These are phyloP conservation scores for Butyriboletus regius DNA, from an alignment of 1,284 basidiomycete genomes.

Conservation along the genomic window DNA sequence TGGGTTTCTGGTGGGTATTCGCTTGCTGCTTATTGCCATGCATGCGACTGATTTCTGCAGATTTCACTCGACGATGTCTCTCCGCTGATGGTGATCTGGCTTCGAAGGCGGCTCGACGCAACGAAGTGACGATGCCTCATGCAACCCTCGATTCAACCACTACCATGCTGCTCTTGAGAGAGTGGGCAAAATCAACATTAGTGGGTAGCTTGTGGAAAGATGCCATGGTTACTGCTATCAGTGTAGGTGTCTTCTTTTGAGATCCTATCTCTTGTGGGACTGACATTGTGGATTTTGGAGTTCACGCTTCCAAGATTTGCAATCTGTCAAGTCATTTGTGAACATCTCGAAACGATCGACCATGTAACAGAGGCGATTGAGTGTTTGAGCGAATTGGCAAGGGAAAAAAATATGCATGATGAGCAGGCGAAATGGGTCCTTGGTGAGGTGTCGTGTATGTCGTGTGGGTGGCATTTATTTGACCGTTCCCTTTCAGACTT, in stretches of 20 bases:
- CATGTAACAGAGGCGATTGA: neutral
- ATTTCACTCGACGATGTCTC: neutral
- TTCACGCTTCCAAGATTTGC: neutral
- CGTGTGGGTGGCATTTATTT: fast-evolving
- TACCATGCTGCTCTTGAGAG: neutral
- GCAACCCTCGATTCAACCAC: neutral
- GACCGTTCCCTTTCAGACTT: neutral
- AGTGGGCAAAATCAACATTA: neutral
- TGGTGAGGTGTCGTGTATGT: too few relatives aligned
- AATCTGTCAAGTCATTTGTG: neutral
- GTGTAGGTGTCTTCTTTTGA: neutral
- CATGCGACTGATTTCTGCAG: neutral
- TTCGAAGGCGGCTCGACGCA: neutral
- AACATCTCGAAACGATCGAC: neutral
- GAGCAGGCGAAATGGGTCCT: neutral
- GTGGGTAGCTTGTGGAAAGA: neutral
- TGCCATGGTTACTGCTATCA: neutral
- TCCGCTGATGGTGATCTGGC: neutral
- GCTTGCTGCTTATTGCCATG: neutral
- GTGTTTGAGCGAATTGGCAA: neutral
- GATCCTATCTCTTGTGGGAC: too few relatives aligned
- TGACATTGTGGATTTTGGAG: neutral
- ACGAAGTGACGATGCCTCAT: neutral
- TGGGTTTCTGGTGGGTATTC: neutral
- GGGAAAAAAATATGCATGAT: too few relatives aligned